Percentiles rank a stretch among this genome's conserved stretches.
Evolutionary conservation across 1,139 yeast species (phyloP).

Genomic region (Debaryomyces fabryi): DNA sequence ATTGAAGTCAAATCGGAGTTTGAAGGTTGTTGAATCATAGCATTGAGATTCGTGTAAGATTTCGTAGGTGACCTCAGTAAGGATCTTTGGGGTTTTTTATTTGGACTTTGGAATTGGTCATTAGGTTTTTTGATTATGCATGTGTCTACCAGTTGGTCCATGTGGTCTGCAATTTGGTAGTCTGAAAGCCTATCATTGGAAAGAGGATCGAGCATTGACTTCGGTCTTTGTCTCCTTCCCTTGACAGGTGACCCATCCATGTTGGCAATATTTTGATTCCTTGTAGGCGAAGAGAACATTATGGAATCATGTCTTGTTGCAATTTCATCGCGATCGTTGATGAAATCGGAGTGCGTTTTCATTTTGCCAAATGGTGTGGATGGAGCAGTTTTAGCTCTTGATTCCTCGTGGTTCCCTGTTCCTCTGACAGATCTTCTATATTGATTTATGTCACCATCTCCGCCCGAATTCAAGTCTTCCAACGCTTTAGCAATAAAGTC

Average conservation of each 20-base stretch:
- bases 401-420: slow-evolving; percentile 19
- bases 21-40: slow-evolving; percentile 28
- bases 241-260: slow-evolving; percentile 11
- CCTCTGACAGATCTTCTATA: slow-evolving; percentile 43
- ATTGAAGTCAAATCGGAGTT: slow-evolving; percentile 28
- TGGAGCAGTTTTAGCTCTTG: slow-evolving; percentile 20
- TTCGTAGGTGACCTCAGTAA: slow-evolving; percentile 34
- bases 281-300: slow-evolving; percentile 24
- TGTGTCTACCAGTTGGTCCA: slow-evolving; percentile 20
- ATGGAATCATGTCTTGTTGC: slow-evolving; percentile 46
- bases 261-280: slow-evolving; percentile 6
- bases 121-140: slow-evolving; percentile 17
- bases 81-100: slow-evolving; percentile 18
- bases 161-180: slow-evolving; percentile 4
- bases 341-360: slow-evolving; percentile 30
- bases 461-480: slow-evolving; percentile 68
- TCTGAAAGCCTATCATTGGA: slow-evolving; percentile 8
- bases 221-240: slow-evolving; percentile 33
- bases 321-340: slow-evolving; percentile 40
- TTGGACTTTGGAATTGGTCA: slow-evolving; percentile 3
- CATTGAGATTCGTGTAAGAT: slow-evolving; percentile 36
- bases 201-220: slow-evolving; percentile 40
- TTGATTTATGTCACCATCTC: slow-evolving; percentile 56
- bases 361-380: slow-evolving; percentile 24
- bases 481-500: slow-evolving; percentile 60